phyloP scores from a whole-genome alignment of 495 filamentous ascomycete genomes.

The Xylaria bambusicola region DNA sequence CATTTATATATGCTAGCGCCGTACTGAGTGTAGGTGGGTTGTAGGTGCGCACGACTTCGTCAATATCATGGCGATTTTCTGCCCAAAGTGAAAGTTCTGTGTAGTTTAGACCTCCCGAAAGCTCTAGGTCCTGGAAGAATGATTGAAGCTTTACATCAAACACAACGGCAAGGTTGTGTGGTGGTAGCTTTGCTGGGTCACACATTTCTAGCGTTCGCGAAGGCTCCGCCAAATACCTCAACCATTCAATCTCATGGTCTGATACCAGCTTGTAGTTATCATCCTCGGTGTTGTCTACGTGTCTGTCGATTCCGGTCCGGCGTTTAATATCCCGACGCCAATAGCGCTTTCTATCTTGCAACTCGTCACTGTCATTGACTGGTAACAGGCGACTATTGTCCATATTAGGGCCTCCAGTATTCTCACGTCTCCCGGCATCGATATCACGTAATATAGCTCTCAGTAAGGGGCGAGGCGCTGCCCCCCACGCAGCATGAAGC shows the following conservation, averaged over 20 bases:
- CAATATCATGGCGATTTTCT: constrained; percentile 6
- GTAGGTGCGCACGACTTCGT: not conserved
- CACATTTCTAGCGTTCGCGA: constrained; percentile 25
- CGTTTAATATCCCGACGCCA: constrained; percentile 29
- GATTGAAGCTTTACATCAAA: constrained; percentile 30
- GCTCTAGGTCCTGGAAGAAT: constrained; percentile 20
- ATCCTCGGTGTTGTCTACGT: not conserved
- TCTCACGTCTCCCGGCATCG: constrained; percentile 23
- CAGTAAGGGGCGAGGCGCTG: constrained; percentile 30
- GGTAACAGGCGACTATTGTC: not conserved
- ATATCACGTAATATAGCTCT: constrained; percentile 32
- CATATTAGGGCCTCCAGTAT: constrained; percentile 1
- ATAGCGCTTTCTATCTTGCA: constrained; percentile 5
- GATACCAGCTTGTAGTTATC: constrained; percentile 20
- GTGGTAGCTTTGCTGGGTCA: constrained; percentile 16
- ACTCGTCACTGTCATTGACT: constrained; percentile 1
- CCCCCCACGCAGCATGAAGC: constrained; percentile 17
- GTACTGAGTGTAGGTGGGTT: constrained; percentile 7
- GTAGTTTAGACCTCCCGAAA: constrained; percentile 13
- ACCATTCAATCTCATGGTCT: constrained; percentile 30
- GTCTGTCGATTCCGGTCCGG: constrained; percentile 13
- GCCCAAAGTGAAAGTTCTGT: constrained; percentile 16
- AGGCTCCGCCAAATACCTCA: constrained; percentile 29
- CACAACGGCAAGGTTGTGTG: constrained; percentile 25
- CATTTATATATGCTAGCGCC: constrained; percentile 31